phyloP scores from a whole-genome alignment of 2,329 filamentous ascomycete genomes.

The Nigrospora oryzae region DNA sequence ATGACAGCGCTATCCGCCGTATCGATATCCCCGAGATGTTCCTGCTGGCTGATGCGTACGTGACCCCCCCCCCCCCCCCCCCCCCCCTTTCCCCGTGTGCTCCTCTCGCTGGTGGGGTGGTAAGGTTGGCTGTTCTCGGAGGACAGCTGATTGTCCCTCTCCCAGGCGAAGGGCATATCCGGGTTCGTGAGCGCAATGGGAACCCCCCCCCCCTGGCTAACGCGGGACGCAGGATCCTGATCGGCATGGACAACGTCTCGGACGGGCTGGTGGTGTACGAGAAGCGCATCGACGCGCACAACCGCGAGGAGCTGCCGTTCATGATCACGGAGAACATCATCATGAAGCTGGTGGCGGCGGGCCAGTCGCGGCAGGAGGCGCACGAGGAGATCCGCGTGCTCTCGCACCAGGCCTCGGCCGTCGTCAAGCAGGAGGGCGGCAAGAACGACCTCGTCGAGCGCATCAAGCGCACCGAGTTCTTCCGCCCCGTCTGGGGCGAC shows the following conservation, averaged over 20 bases:
- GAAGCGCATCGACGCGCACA: conserved; percentile 55
- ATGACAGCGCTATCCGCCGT: conserved; percentile 64
- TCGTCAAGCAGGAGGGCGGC: conserved; percentile 37
- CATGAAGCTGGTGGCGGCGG: conserved; percentile 18
- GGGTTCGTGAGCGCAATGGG: too few species aligned
- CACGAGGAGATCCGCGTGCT: conserved; percentile 64
- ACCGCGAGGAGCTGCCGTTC: conserved; percentile 66
- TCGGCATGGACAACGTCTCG: conserved; percentile 59
- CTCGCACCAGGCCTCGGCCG: conserved; percentile 63
- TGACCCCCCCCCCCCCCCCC: too few species aligned
- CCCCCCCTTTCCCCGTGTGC: too few species aligned
- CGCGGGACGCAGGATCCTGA: conserved; percentile 42
- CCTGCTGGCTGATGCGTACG: neutral
- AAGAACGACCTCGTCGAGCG: conserved; percentile 76
- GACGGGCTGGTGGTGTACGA: conserved; percentile 73
- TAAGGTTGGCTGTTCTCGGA: neutral
- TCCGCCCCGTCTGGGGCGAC: conserved; percentile 62
- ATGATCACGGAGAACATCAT: conserved; percentile 50
- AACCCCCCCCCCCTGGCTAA: neutral
- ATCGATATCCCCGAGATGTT: conserved; percentile 54
- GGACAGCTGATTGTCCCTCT: neutral
- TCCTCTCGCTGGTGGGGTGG: neutral
- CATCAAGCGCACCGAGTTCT: conserved; percentile 66
- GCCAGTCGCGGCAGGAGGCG: conserved; percentile 15
- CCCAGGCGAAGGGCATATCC: neutral